Percentiles rank a stretch among this genome's conserved stretches.
phyloP scores from a whole-genome alignment of 495 filamentous ascomycete genomes.

The Massariosphaeria phaeospora region DNA sequence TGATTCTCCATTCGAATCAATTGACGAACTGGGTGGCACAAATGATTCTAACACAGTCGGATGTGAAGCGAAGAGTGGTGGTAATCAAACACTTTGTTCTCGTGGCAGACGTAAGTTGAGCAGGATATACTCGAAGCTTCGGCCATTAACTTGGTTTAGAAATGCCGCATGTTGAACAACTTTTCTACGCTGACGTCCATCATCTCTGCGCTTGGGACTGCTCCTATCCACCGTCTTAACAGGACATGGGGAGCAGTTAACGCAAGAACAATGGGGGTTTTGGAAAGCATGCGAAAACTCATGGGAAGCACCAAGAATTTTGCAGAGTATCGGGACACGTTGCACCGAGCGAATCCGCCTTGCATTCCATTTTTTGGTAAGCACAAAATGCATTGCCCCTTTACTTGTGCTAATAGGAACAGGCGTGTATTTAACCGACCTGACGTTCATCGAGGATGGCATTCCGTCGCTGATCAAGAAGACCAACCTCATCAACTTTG shows the following conservation, averaged over 20 bases:
- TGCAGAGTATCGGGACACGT: conserved; percentile 86
- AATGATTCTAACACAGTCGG: conserved; percentile 91
- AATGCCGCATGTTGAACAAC: conserved; percentile 91
- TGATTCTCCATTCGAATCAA: conserved; percentile 97
- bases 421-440: conserved; percentile 96
- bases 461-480: conserved; percentile 94
- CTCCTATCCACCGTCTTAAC: conserved; percentile 87
- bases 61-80: conserved; percentile 90
- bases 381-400: neutral
- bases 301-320: conserved; percentile 99
- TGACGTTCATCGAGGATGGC: conserved; percentile 98
- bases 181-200: conserved; percentile 98
- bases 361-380: conserved; percentile 98
- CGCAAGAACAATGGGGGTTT: conserved; percentile 65
- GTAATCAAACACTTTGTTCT: conserved; percentile 98
- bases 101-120: conserved; percentile 75
- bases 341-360: conserved; percentile 88
- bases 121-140: neutral
- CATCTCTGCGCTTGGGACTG: conserved; percentile 88
- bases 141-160: conserved; percentile 48
- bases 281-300: conserved; percentile 86
- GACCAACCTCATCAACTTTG: conserved; percentile 94
- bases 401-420: conserved; percentile 15
- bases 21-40: conserved; percentile 99
- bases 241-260: conserved; percentile 95